Conservation (phyloP, 805 yeast species). For the Candida nitratophila region DNA sequence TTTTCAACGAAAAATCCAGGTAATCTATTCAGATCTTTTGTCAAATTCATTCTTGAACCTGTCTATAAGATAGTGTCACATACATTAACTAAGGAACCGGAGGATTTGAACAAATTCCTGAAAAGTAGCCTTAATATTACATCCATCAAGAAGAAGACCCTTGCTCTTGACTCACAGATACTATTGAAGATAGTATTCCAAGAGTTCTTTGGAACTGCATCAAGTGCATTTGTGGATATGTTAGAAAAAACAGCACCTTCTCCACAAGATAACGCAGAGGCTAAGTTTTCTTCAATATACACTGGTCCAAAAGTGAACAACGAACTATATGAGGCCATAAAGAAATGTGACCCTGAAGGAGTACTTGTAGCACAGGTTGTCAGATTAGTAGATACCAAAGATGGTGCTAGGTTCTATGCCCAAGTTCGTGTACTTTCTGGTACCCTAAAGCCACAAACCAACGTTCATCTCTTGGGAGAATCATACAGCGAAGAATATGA, state of each 20-base stretch:
- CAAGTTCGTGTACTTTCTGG: conserved; percentile 63
- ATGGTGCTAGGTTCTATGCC: conserved; percentile 45
- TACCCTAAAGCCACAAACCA: conserved; percentile 36
- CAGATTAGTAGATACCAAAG: conserved; percentile 50
- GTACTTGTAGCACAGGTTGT: conserved; percentile 47
- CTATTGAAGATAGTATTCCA: conserved; percentile 49
- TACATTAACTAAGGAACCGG: conserved; percentile 46
- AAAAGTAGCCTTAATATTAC: conserved; percentile 39
- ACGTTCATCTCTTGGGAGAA: conserved; percentile 52
- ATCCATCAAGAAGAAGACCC: conserved; percentile 29
- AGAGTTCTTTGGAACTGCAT: conserved; percentile 43
- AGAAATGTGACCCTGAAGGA: conserved; percentile 29
- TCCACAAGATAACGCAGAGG: conserved; percentile 28
- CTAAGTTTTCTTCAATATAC: conserved; percentile 18
- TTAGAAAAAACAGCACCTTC: conserved; percentile 27
- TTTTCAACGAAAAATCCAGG: conserved; percentile 31
- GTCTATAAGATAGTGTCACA: conserved; percentile 67
- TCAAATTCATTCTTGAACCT: conserved; percentile 66
- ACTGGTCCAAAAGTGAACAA: conserved; percentile 20
- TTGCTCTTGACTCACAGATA: conserved; percentile 50
- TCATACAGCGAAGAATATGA: conserved; percentile 38
- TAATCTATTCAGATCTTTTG: conserved; percentile 38
- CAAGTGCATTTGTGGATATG: conserved; percentile 47
- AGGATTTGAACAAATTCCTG: conserved; percentile 36
- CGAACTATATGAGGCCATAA: conserved; percentile 14